A percentile compares a stretch with the other conserved stretches of the same genome.
Conservation (phyloP, 352 stramenopile species). For the Phytopythium cucurbitacearum region DNA sequence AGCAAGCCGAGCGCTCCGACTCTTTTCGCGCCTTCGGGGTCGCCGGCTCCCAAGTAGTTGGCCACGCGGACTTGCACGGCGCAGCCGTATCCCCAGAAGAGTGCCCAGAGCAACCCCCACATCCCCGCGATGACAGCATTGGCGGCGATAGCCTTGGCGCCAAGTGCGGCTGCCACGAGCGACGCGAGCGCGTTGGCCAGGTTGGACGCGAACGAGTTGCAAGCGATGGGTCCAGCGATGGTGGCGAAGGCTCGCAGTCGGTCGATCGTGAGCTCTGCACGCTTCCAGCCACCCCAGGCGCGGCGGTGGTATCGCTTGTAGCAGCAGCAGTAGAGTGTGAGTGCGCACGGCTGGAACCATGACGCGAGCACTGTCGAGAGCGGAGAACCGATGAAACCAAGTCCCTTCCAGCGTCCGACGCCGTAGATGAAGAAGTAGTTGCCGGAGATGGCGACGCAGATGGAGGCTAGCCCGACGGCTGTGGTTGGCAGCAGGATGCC, state of each 20-base stretch:
- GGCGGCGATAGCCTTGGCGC: conserved; percentile 48
- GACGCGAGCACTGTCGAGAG: conserved; percentile 71
- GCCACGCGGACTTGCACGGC: conserved; percentile 74
- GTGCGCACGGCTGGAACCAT: conserved; percentile 66
- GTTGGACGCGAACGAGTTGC: conserved; percentile 75
- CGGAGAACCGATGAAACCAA: conserved; percentile 80
- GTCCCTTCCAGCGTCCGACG: conserved; percentile 33
- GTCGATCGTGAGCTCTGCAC: conserved; percentile 30
- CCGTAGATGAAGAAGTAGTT: conserved; percentile 81
- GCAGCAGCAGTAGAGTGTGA: conserved; percentile 54
- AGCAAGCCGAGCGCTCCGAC: conserved; percentile 50
- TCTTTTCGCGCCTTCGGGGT: conserved; percentile 40
- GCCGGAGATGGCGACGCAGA: conserved; percentile 42
- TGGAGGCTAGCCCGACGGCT: conserved; percentile 54
- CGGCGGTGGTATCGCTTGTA: conserved; percentile 52
- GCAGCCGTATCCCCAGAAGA: conserved; percentile 80
- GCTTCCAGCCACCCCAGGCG: conserved; percentile 61
- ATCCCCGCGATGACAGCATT: conserved; percentile 71
- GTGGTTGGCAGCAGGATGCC: conserved; percentile 62
- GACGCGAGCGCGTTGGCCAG: conserved; percentile 62
- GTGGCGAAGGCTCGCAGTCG: conserved; percentile 39
- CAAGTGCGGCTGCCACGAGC: conserved; percentile 60
- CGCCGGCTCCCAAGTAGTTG: conserved; percentile 65
- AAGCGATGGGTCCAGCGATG: conserved; percentile 58
- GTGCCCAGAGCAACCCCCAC: conserved; percentile 63